A percentile compares a stretch with the other conserved stretches of the same genome.
Conservation (phyloP, 176 grass and related monocot genomes). For the Thinopyrum elongatum region DNA sequence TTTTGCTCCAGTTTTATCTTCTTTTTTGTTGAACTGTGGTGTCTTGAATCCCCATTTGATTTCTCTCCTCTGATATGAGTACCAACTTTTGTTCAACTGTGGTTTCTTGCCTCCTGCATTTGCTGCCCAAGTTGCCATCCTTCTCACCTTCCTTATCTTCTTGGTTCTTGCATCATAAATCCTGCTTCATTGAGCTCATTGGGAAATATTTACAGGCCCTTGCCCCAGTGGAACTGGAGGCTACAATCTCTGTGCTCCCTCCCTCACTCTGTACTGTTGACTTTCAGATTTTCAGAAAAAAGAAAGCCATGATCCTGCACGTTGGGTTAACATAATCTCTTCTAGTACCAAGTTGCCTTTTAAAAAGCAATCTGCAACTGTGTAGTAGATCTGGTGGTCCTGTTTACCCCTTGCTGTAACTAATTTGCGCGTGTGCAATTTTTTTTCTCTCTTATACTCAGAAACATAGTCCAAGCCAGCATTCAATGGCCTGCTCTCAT, state of each 20-base stretch:
- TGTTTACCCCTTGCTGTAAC: conserved; percentile 19
- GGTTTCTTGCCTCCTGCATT: conserved; percentile 28
- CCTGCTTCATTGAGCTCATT: neutral
- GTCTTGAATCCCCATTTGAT: neutral
- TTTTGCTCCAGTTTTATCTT: neutral
- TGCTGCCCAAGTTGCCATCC: conserved; percentile 8
- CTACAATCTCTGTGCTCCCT: conserved; percentile 37
- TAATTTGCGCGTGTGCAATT: neutral
- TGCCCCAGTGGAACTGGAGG: neutral
- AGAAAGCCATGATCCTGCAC: conserved; percentile 32
- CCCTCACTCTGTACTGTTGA: conserved; percentile 10
- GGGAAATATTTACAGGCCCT: neutral
- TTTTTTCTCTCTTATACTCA: neutral
- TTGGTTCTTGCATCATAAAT: conserved; percentile 18
- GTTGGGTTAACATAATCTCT: conserved; percentile 27
- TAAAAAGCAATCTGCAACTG: conserved; percentile 32
- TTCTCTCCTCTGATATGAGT: neutral
- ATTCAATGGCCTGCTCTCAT: neutral
- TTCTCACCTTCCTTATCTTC: neutral
- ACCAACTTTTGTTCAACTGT: neutral
- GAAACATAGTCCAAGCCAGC: neutral
- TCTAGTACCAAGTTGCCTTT: conserved; percentile 1
- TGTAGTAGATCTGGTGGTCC: conserved; percentile 49
- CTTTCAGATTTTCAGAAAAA: conserved; percentile 12
- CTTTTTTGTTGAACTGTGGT: neutral